phyloP scores from a whole-genome alignment of 192 early-diverging fungal species.

The Coemansia sp. region DNA sequence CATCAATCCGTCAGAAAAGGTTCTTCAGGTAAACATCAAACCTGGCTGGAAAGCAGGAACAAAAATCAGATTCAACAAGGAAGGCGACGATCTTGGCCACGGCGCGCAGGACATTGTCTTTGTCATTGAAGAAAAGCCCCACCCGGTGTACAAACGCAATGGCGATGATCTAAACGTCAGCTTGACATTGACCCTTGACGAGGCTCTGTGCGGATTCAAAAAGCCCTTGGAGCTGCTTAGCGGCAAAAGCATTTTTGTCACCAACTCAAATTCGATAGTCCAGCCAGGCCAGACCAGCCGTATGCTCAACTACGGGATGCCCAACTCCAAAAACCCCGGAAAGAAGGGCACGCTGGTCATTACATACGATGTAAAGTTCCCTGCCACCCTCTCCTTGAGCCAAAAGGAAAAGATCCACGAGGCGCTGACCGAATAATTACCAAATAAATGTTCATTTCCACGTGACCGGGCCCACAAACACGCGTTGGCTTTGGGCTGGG shows the following conservation, averaged over 20 bases:
- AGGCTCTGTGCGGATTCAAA: conserved; percentile 76
- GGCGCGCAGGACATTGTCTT: conserved; percentile 94
- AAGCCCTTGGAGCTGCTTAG: conserved; percentile 73
- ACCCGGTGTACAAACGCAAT: conserved; percentile 80
- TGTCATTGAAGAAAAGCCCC: conserved; percentile 89
- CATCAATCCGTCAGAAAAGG: conserved; percentile 64
- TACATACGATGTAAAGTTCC: conserved; percentile 77
- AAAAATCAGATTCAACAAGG: conserved; percentile 85
- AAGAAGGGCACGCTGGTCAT: conserved; percentile 87
- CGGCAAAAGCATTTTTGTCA: conserved; percentile 67
- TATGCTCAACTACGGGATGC: conserved; percentile 88
- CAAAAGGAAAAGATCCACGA: conserved; percentile 69
- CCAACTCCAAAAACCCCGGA: conserved; percentile 78
- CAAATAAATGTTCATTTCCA: neutral
- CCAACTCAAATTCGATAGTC: conserved; percentile 58
- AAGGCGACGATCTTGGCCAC: conserved; percentile 82
- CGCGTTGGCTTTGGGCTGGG: no score
- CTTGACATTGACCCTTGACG: conserved; percentile 68
- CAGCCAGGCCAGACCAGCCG: conserved; percentile 73
- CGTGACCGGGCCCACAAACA: conserved; percentile 1
- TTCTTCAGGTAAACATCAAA: conserved; percentile 81
- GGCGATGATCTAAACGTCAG: conserved; percentile 75
- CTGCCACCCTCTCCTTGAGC: conserved; percentile 59
- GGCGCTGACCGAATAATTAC: conserved; percentile 31
- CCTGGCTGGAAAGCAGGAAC: conserved; percentile 98